phyloP scores from a whole-genome alignment of 2,329 filamentous ascomycete species.

The Claviceps paspali region DNA sequence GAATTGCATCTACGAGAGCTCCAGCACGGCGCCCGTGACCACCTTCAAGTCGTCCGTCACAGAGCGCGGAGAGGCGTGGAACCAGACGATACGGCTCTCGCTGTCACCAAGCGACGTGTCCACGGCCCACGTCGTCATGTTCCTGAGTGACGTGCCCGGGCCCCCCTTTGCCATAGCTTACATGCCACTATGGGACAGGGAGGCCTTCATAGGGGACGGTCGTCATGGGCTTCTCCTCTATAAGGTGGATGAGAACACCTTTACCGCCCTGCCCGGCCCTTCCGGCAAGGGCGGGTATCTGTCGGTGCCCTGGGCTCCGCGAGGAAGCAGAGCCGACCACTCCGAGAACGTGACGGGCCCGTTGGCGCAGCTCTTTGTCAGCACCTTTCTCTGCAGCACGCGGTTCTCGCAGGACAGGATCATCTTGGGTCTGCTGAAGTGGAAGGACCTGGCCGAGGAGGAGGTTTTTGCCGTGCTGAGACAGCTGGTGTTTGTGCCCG shows the following conservation, averaged over 20 bases:
- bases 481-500: slow-evolving; percentile 81
- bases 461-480: slow-evolving; percentile 62
- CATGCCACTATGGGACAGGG: slow-evolving; percentile 84
- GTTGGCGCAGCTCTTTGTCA: slow-evolving; percentile 61
- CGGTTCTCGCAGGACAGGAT: slow-evolving; percentile 84
- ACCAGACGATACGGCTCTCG: slow-evolving; percentile 69
- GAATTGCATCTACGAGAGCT: slow-evolving; percentile 73
- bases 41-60: slow-evolving; percentile 78
- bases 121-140: slow-evolving; percentile 75
- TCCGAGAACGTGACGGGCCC: slow-evolving; percentile 65
- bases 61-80: slow-evolving; percentile 71
- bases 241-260: slow-evolving; percentile 82
- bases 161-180: slow-evolving; percentile 84
- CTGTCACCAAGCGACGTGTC: slow-evolving; percentile 68
- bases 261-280: slow-evolving; percentile 43
- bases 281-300: slow-evolving; percentile 76
- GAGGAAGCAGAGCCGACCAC: slow-evolving; percentile 48
- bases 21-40: slow-evolving; percentile 62
- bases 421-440: slow-evolving; percentile 69
- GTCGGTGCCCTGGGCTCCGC: slow-evolving; percentile 62
- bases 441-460: slow-evolving; percentile 61
- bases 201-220: slow-evolving; percentile 81
- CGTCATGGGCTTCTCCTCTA: slow-evolving; percentile 70
- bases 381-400: slow-evolving; percentile 87
- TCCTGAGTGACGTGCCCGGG: slow-evolving; percentile 70